Conservation (phyloP, 2,329 filamentous ascomycete genomes). For the Penicillium sp. region DNA sequence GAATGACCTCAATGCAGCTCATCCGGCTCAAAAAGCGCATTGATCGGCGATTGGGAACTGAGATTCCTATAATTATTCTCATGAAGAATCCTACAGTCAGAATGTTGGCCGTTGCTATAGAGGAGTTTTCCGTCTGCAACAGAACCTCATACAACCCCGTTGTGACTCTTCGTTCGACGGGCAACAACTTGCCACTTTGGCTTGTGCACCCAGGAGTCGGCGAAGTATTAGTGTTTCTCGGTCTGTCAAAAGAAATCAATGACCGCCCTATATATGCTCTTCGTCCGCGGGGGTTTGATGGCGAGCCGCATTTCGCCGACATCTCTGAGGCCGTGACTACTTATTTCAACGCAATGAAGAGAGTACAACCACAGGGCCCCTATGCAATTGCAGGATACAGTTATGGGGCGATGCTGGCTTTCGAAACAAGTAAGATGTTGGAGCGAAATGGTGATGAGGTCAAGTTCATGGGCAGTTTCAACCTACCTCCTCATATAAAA, state of each 20-base stretch:
- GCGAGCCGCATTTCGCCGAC: slow-evolving; percentile 33
- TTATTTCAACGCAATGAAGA: slow-evolving; percentile 41
- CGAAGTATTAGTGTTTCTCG: slow-evolving; percentile 39
- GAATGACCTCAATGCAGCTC: slow-evolving; percentile 37
- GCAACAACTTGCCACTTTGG: slow-evolving; percentile 26
- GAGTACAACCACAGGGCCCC: slow-evolving; percentile 45
- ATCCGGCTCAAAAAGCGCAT: slow-evolving; percentile 38
- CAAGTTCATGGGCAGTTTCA: slow-evolving; percentile 43
- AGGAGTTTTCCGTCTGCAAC: too few species aligned
- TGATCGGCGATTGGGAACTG: slow-evolving; percentile 26
- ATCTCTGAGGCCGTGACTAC: slow-evolving; percentile 39
- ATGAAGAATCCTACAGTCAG: slow-evolving; percentile 31
- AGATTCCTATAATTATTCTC: slow-evolving; percentile 36
- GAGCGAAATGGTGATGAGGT: slow-evolving; percentile 38
- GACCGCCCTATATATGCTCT: slow-evolving; percentile 47
- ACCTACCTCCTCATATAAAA: slow-evolving; percentile 50
- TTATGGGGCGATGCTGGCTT: slow-evolving; percentile 49
- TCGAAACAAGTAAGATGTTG: slow-evolving; percentile 49
- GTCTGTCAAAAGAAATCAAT: slow-evolving; percentile 28
- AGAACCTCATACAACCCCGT: slow-evolving; percentile 29
- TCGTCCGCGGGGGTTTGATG: slow-evolving; percentile 43
- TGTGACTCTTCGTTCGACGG: slow-evolving; percentile 25
- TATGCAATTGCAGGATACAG: slow-evolving; percentile 53
- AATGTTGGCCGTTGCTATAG: slow-evolving; percentile 19
- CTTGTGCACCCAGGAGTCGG: slow-evolving; percentile 38